Evolutionary conservation across 2,329 filamentous ascomycete genomes (phyloP).

Genomic region (Claviceps arundinis): DNA sequence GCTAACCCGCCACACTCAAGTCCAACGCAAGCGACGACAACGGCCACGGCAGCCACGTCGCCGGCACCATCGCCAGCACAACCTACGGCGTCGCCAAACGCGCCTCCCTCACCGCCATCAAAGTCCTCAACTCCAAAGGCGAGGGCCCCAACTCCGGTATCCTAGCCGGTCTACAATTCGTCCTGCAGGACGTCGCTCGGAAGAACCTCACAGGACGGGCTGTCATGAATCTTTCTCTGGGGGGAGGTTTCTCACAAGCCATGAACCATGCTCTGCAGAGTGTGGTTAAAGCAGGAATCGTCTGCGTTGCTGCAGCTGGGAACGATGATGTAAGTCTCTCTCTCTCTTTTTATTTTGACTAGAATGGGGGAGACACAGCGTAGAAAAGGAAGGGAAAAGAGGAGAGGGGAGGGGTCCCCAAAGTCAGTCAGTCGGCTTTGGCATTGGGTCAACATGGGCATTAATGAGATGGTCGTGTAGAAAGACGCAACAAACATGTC

Average conservation of each 20-base stretch:
- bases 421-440: no score
- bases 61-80: slow-evolving; percentile 45
- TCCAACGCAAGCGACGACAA: slow-evolving; percentile 31
- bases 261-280: slow-evolving; percentile 42
- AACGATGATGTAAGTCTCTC: slow-evolving; percentile 33
- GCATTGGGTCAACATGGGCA: no score
- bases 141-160: slow-evolving; percentile 27
- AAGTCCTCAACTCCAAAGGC: slow-evolving; percentile 39
- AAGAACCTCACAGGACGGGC: slow-evolving; percentile 34
- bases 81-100: slow-evolving; percentile 52
- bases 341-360: no score
- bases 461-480: slow-evolving; percentile 8
- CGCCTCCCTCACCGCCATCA: slow-evolving; percentile 40
- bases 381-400: no score
- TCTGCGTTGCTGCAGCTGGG: slow-evolving; percentile 46
- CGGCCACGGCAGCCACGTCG: slow-evolving; percentile 52
- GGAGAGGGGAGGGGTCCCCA: no score
- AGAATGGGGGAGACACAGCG: no score
- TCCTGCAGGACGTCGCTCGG: slow-evolving; percentile 31
- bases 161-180: slow-evolving; percentile 45
- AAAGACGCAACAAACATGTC: slow-evolving; percentile 36
- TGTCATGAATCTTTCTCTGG: slow-evolving; percentile 52
- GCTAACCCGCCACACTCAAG: neutral
- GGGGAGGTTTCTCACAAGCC: slow-evolving; percentile 33
- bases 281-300: slow-evolving; percentile 35